Evolutionary conservation across 108 stramenopile genomes (phyloP), one percentile per base, ranked within the genome.

Genomic region (Skeletonema potamos): DNA sequence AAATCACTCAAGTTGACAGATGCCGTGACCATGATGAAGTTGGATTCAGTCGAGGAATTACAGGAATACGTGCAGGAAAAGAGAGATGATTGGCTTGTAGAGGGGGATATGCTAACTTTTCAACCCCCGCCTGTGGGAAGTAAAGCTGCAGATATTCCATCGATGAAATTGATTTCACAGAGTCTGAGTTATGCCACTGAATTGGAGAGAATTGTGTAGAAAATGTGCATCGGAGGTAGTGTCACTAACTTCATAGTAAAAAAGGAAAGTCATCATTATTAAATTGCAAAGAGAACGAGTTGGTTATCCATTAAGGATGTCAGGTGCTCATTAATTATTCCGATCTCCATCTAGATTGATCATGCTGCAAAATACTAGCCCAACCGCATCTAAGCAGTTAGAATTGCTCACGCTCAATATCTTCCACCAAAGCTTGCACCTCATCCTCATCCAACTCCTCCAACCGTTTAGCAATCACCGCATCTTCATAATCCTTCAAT

Each of bases 361-460:
- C 34, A 36, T 36, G 34, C 34, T 8, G 27, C 9, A 66, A 28
- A 11, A 44, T 1, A 9, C 5, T 18, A 3, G 10, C 27, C 24
- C 1, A n/a, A n/a, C n/a, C n/a, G n/a, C n/a, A n/a, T n/a, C n/a
- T n/a, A n/a, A n/a, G n/a, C 3, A 37, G 37, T 74, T 67, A 82
- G 22, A 81, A 86, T 44, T 83, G 62, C 27, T 90, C 89, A n/a
- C 86, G 74, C 44, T 90, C 89, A 54, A 94, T 89, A 58, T 96
- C 93, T 64, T 96, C 96, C 27, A 95, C 81, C 39, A 98, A 68
- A 4, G 95, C 96, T 72, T 91, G 88, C 41, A 96, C 85, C 81
- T 98, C 97, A 54, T 98, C 97, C 9, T 97, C 96, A 72, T 96
- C 94, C 46, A 98, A 73, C 72, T 98, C 97, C 79, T 95, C 94